Evolutionary conservation across 225 moss, liverwort and hornwort species (phyloP), one percentile per base, ranked within the genome.

Genomic region (Thuidium tamariscinum): DNA sequence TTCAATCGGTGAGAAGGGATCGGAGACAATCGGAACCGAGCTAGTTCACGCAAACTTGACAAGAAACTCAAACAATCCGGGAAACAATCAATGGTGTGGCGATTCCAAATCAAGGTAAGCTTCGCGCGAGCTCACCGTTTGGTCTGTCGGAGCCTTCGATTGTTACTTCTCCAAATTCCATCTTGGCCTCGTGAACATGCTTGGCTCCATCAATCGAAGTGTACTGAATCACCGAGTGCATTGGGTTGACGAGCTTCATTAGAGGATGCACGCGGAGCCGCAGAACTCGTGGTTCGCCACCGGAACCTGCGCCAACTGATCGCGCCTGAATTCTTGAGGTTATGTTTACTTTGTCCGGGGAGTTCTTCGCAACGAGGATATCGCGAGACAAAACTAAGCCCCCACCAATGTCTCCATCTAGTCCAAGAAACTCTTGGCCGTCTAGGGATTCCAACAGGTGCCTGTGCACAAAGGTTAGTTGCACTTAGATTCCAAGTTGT

Each of bases 341-440:
- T 63, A 97, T 96, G 32, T 89, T 87, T n/a, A 99, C 93, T 79
- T 86, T 83, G 84, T 94, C 93, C 2, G 90, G 82, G 16, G 83
- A 86, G 34, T 86, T 91, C 65, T 85, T 89, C 22, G 87, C 89
- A 79, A 95, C 82, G 6, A 87, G 82, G 84, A 97, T 93, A 3
- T 95, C 91, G 6, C 96, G 94, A 79, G 90, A 84, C 82, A 99
- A 57, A 17, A 91, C 80, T 77, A 97, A 89, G 12, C 96, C 99
- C 32, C 97, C 97, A 66, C 96, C 95, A 48, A 97, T 92, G 70
- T 97, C 97, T 41, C 95, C 94, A 93, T 95, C 96, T 86, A 97
- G 61, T 7, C 65, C 76, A n/a, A 96, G 86, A 75, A 89, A 93
- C 63, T 92, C 89, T 81, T 89, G 85, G 8, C 92, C 92, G 19